Percentiles rank a stretch among this genome's conserved stretches.
Evolutionary conservation across 78 protist species (phyloP).

Genomic region (Dictyostelium purpureum): DNA sequence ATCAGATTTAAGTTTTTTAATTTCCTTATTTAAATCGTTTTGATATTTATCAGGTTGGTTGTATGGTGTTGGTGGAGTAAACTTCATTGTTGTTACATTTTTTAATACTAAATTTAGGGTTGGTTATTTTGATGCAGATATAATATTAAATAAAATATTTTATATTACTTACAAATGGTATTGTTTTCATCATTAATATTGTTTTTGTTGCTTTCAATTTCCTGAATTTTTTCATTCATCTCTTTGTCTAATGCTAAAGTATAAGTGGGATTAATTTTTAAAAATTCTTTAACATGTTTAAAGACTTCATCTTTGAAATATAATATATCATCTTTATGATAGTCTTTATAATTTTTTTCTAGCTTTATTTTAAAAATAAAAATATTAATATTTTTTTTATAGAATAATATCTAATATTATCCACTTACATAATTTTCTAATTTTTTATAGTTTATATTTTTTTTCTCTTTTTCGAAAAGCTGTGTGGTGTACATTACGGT

Average conservation of each 20-base stretch:
- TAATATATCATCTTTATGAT: not conserved
- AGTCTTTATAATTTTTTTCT: not conserved
- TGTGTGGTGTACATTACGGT: not conserved
- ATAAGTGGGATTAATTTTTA: not conserved
- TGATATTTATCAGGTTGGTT: not conserved
- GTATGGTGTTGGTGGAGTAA: not conserved
- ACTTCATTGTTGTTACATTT: too few relatives aligned
- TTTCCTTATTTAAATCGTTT: not conserved
- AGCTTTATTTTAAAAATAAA: not conserved
- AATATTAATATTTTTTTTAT: not conserved
- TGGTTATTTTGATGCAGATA: too few relatives aligned
- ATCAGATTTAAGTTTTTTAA: not conserved
- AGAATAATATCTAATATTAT: not conserved
- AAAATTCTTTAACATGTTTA: not conserved
- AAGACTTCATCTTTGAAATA: conserved; percentile 8
- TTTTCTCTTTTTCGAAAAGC: not conserved
- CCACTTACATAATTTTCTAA: conserved; percentile 8
- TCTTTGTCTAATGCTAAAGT: too few relatives aligned
- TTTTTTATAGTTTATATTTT: not conserved
- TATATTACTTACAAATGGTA: too few relatives aligned
- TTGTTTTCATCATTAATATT: too few relatives aligned
- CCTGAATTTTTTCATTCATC: too few relatives aligned
- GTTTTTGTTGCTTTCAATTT: too few relatives aligned
- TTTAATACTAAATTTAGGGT: too few relatives aligned
- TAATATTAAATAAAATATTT: too few relatives aligned